phyloP scores from a whole-genome alignment of 176 grass and related monocot genomes.

The Secale cereale region DNA sequence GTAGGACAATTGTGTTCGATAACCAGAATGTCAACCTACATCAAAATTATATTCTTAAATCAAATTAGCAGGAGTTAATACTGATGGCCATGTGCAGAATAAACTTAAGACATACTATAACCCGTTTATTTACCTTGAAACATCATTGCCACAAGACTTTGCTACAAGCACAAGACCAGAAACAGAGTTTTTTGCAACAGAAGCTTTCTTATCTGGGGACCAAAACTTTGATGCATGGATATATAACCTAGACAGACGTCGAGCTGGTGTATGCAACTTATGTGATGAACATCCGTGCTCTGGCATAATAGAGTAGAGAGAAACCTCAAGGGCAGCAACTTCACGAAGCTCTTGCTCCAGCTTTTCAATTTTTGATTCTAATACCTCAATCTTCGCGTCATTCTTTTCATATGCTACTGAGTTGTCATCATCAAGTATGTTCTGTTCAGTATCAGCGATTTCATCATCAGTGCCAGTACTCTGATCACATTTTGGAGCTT shows the following conservation, averaged over 20 bases:
- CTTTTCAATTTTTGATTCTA: slow-evolving; percentile 58
- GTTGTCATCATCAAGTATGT: slow-evolving; percentile 37
- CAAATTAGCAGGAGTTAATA: slow-evolving; percentile 17
- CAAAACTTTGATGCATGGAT: slow-evolving; percentile 82
- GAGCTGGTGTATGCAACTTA: slow-evolving; percentile 86
- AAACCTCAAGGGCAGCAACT: slow-evolving; percentile 82
- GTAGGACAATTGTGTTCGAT: slow-evolving; percentile 78
- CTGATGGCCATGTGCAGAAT: background rate
- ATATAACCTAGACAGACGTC: slow-evolving; percentile 73
- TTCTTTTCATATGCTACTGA: slow-evolving; percentile 48
- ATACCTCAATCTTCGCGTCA: slow-evolving; percentile 34
- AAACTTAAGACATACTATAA: background rate
- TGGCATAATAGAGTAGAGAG: slow-evolving; percentile 70
- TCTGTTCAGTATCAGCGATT: slow-evolving; percentile 62
- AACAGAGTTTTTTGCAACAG: slow-evolving; percentile 54
- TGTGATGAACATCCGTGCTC: slow-evolving; percentile 82
- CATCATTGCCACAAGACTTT: slow-evolving; percentile 85
- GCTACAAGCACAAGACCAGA: slow-evolving; percentile 81
- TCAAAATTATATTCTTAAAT: slow-evolving; percentile 24
- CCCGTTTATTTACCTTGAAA: slow-evolving; percentile 66
- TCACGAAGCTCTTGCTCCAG: slow-evolving; percentile 73
- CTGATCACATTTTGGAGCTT: slow-evolving; percentile 77
- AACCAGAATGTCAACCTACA: slow-evolving; percentile 96
- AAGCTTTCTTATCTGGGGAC: slow-evolving; percentile 62
- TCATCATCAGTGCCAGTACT: slow-evolving; percentile 87